phyloP scores from a whole-genome alignment of 2,329 filamentous ascomycete genomes.

The Ophiocordyceps camponoti-leonardi region DNA sequence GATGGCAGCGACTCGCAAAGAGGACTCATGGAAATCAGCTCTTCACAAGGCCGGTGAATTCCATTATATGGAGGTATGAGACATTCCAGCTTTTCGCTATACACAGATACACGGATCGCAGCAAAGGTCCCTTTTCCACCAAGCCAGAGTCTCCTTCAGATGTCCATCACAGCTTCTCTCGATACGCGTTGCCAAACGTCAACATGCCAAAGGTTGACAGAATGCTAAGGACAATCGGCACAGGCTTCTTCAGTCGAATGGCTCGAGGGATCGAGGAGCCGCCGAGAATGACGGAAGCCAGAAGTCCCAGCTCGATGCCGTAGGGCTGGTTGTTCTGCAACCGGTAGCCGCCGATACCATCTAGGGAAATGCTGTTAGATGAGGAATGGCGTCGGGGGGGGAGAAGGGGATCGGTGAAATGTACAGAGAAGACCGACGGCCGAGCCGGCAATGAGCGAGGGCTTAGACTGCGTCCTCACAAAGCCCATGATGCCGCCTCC shows the following conservation, averaged over 20 bases:
- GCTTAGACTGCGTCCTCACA: slow-evolving; percentile 66
- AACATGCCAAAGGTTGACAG: slow-evolving; percentile 64
- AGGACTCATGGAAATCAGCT: background rate
- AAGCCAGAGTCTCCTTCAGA: background rate
- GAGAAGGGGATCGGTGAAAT: slow-evolving; percentile 8
- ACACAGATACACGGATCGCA: background rate
- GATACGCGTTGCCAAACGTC: slow-evolving; percentile 59
- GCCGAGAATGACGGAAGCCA: slow-evolving; percentile 72
- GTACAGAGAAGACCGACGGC: slow-evolving; percentile 55
- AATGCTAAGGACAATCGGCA: slow-evolving; percentile 64
- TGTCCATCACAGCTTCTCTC: slow-evolving; percentile 17
- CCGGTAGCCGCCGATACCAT: slow-evolving; percentile 67
- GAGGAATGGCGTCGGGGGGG: background rate
- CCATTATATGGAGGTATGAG: background rate
- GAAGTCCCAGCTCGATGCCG: slow-evolving; percentile 73
- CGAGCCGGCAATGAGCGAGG: slow-evolving; percentile 70
- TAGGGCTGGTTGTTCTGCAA: slow-evolving; percentile 61
- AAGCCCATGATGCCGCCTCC: slow-evolving; percentile 80
- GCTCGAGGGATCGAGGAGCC: slow-evolving; percentile 77
- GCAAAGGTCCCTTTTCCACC: background rate
- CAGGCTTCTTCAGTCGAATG: slow-evolving; percentile 65
- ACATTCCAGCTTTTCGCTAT: background rate
- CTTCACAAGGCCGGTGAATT: background rate
- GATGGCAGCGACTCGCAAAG: slow-evolving; percentile 1
- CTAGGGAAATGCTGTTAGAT: slow-evolving; percentile 14